Base-by-base conservation (phyloP, 495 filamentous ascomycete genomes). In the Trichoderma reesei region DNA sequence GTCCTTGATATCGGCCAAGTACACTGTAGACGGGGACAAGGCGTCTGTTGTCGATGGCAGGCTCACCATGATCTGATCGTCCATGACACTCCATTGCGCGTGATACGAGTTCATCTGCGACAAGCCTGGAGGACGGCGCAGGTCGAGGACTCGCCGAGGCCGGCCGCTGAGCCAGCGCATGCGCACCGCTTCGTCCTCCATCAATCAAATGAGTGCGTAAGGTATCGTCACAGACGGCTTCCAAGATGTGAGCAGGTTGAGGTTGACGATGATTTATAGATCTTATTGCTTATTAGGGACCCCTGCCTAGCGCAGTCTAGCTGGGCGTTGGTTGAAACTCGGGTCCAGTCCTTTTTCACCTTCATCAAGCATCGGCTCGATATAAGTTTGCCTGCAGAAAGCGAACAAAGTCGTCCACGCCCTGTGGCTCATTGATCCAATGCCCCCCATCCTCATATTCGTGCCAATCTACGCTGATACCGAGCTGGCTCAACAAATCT, bases 111-210 rank as follows among this genome's bases (percentile, higher is more conserved):
- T 18, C 11, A 13, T 31, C 16, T 2, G 2, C 16, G 51, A 56
- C 9, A 56, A 56, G 4, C 18, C 51, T 11, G 51, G 51, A 56
- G 51, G 51, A 7, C 1, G 51, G 31, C 51, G 51, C 51, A 56
- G 34, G 51, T 31, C 34, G 20, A 56, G 26, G 8, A 56, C 51
- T 33, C 51, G 51, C 8, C 16, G 51, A 2, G 51, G 51, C 51
- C 51, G 51, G 31, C 51, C 51, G 14, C 51, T 56, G n/a, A 56
- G 51, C 51, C 51, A 56, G 51, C 26, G 31, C 51, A 56, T 56
- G 6, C 51, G 51, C 13, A 10, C 46, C 18, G 26, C 31, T 14
- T 56, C 51, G 51, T 56, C 51, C 11, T 56, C 26, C 51, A 56
- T 56, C 18, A 39, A 39, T 39, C 37, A 39, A 39, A 39, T 39